phyloP scores from a whole-genome alignment of 2,329 filamentous ascomycete species.

The Trichoderma afroharzianum region DNA sequence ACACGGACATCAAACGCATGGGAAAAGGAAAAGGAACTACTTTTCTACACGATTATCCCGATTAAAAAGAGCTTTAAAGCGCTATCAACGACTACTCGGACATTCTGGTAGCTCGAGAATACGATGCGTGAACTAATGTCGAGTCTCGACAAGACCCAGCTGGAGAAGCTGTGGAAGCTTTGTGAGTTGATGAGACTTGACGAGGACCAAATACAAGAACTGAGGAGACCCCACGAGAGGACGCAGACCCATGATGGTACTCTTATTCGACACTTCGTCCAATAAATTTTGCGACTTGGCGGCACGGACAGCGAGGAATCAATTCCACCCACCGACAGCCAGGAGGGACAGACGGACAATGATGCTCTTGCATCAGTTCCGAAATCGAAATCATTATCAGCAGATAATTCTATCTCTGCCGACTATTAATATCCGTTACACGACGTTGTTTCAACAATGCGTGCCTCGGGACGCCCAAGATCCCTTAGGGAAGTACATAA shows the following conservation, averaged over 20 bases:
- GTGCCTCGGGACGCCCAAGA: too few relatives aligned
- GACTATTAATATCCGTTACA: too few relatives aligned
- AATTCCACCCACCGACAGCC: neutral
- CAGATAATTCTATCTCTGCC: too few relatives aligned
- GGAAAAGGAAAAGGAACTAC: neutral
- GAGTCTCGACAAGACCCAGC: neutral
- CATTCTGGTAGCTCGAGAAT: neutral
- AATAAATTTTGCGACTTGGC: neutral
- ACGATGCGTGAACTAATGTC: neutral
- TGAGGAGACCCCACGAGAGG: neutral
- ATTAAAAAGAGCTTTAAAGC: neutral
- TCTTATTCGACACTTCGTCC: neutral
- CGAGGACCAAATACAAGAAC: neutral
- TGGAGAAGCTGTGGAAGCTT: neutral
- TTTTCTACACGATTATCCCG: neutral
- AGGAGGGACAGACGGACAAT: too few relatives aligned
- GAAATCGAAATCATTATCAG: too few relatives aligned
- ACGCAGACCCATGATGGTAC: neutral
- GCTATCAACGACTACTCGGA: too few relatives aligned
- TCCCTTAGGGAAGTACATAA: too few relatives aligned
- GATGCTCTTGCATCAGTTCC: accelerated
- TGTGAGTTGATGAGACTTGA: neutral
- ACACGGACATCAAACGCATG: neutral
- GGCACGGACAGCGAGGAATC: neutral
- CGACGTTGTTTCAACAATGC: too few relatives aligned